Base-by-base conservation (phyloP, 306 rosid genomes). In the Comarum palustre region DNA sequence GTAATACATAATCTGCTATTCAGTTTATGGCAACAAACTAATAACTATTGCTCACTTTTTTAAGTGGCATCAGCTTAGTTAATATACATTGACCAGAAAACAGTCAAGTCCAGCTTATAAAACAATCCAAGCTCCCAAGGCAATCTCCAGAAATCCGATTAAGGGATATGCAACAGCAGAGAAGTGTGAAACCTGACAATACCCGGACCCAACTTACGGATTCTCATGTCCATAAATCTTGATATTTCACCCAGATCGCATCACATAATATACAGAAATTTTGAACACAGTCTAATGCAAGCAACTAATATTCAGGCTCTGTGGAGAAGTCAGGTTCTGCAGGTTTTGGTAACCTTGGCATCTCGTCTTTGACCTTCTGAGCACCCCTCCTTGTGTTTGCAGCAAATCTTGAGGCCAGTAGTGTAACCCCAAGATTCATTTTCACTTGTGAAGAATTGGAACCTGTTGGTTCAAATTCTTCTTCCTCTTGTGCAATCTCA, bases 401-500 rank as follows among this genome's bases (percentile, higher is more conserved):
- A 62, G 97, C 95, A 82, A 94, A 94, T 77, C 96, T 88, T 15
- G 96, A 91, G 72, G 97, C 99, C 69, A 94, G 86, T 68, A 91
- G 73, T 27, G 96, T 88, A 47, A 85, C 90, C 43, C 92, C 91
- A 4, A 94, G 91, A 83, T 91, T 81, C 88, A 90, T 47, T 84
- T 89, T 90, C 19, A 81, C 75, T 58, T 79, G 89, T 50, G 92
- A 85, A 72, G 90, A 65, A 79, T 85, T 77, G 64, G 96, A 73
- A 75, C 75, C 68, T 25, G 74, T 71, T 41, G 87, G 55, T 57
- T 57, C 36, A 45, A 13, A 45, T 57, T 57, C 62, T 66, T 86
- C 87, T 43, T 73, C 88, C 34, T 75, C 94, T 3, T 76, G 82
- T 62, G 59, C 79, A 31, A 75, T 84, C 85, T 77, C 90, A 62